Percentiles rank a stretch among this genome's conserved stretches.
phyloP scores from a whole-genome alignment of 208 protist species.

The Phytomonas francai region DNA sequence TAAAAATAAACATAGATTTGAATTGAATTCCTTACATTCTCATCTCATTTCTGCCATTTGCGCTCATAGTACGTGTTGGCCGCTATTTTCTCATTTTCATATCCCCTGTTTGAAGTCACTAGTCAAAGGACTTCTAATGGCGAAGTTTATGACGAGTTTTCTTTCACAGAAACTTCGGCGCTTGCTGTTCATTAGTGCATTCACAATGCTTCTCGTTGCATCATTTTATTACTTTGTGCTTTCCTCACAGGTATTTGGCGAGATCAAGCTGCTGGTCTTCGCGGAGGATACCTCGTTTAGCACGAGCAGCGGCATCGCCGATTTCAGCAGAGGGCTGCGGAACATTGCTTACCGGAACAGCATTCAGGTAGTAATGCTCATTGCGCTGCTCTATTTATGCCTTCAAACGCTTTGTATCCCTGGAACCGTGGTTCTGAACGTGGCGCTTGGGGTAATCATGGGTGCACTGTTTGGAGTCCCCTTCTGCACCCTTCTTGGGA shows the following conservation, averaged over 20 bases:
- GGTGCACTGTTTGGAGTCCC: conserved; percentile 59
- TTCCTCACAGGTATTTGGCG: conserved; percentile 3
- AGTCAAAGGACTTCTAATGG: not conserved
- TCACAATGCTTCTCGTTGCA: not conserved
- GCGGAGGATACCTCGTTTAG: conserved; percentile 18
- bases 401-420: conserved; percentile 89
- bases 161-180: not conserved
- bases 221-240: conserved; percentile 13
- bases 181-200: not conserved
- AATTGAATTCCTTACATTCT: not conserved
- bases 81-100: conserved; percentile 2
- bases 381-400: conserved; percentile 45
- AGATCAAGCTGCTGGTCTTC: not conserved
- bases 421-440: conserved; percentile 81
- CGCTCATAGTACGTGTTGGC: not conserved
- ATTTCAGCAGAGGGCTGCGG: conserved; percentile 39
- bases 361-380: conserved; percentile 31
- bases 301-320: conserved; percentile 28
- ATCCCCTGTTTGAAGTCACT: not conserved
- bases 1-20: not conserved
- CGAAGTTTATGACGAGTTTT: not conserved
- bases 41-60: not conserved
- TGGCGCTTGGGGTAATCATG: conserved; percentile 65
- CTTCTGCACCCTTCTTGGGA: conserved; percentile 53
- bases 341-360: conserved; percentile 21